These are phyloP conservation scores for Fragaria ananassa DNA, from an alignment of 306 rosid genomes.

Conservation along the genomic window DNA sequence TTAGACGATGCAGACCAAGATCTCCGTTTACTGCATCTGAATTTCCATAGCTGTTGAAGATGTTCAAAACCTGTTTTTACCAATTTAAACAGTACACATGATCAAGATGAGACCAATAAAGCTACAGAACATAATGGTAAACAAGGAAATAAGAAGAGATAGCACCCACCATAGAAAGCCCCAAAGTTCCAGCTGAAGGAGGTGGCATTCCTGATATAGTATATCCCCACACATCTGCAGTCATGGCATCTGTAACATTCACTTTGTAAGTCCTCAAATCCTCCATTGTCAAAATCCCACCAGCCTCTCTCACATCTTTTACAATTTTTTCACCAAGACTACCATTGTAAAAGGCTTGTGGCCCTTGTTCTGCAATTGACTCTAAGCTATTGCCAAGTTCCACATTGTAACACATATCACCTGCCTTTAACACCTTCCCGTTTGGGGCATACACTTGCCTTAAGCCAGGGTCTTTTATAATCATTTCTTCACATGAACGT, in stretches of 20 bases:
- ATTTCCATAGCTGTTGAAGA: slow-evolving; percentile 61
- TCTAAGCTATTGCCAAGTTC: slow-evolving; percentile 66
- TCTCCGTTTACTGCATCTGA: slow-evolving; percentile 59
- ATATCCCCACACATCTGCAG: slow-evolving; percentile 60
- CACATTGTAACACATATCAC: slow-evolving; percentile 62
- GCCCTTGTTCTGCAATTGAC: slow-evolving; percentile 68
- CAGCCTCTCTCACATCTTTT: slow-evolving; percentile 68
- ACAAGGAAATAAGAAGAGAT: slow-evolving; percentile 10
- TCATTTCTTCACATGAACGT: not conserved
- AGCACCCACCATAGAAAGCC: slow-evolving; percentile 61
- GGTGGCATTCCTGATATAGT: slow-evolving; percentile 87
- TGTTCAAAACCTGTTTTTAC: slow-evolving; percentile 59
- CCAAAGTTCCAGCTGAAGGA: slow-evolving; percentile 90
- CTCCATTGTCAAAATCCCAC: slow-evolving; percentile 86
- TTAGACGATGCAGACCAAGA: slow-evolving; percentile 74
- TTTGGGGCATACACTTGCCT: slow-evolving; percentile 61
- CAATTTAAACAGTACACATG: not conserved
- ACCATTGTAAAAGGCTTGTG: slow-evolving; percentile 77
- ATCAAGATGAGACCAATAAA: not conserved
- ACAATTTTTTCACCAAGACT: slow-evolving; percentile 69
- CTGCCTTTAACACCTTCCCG: slow-evolving; percentile 53
- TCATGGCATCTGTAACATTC: slow-evolving; percentile 54
- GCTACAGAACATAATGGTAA: not conserved
- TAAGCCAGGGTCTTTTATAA: slow-evolving; percentile 69
- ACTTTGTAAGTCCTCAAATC: slow-evolving; percentile 73